Base-by-base conservation (phyloP, 2,329 filamentous ascomycete genomes). In the Aureobasidium sp. region DNA sequence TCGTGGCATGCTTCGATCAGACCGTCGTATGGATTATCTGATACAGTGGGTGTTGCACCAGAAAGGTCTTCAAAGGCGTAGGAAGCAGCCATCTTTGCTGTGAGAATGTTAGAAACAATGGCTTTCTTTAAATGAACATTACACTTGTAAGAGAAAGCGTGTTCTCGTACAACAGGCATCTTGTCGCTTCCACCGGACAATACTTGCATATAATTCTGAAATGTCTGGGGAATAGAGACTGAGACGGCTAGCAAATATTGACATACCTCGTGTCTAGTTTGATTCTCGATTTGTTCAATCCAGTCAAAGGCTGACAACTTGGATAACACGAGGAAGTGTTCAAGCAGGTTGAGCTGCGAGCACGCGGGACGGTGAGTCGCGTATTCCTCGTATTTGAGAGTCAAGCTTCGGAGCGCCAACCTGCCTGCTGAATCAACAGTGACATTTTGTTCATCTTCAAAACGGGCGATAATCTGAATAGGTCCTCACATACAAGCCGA, bases 1-100 rank as follows among this genome's bases (percentile, higher is more conserved):
- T 88, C 77, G 52, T 85, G 75, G 70, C 87, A 91, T 10, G 83
- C 81, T 45, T 81, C 73, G 63, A 96, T 88, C 63, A 95, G 76
- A 21, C 86, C 84, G 66, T 89, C 81, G 71, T 92, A 94, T 0
- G 90, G 90, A 66, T 94, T 95, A 69, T 84, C 82, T 47, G 77
- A 78, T 25, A 66, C 65, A 47, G 53, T 63, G 25, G 65, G 29
- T 8, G 57, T 62, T 6, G 66, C 63, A 27, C 71, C 71, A 11
- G 70, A 72, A 27, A 69, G 66, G 59, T 73, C 72, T 62, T 72
- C 70, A 61, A 73, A 73, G 3, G 71, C 73, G 63, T 73, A 73
- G 62, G 67, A 71, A 9, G 71, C 67, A 10, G 70, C 70, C 71
- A 73, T 73, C 42, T 39, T n/a, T 41, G 21, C 21, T 21, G 21